Conservation (phyloP, 257 asterid genomes). For the Solanum medicagineum region DNA sequence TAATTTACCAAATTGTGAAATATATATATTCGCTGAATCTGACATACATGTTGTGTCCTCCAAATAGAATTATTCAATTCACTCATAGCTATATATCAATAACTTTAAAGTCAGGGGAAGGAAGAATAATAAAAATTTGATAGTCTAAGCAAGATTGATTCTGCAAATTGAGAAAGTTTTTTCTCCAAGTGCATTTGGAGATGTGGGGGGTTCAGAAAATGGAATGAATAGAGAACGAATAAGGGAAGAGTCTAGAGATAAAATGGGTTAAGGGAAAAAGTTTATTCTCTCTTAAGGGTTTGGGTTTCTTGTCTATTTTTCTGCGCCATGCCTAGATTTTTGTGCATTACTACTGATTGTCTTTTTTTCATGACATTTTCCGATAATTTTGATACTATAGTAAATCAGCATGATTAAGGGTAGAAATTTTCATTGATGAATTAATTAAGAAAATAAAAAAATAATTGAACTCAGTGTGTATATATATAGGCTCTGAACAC, state of each 20-base stretch:
- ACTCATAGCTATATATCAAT: neutral
- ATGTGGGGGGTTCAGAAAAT: too few species aligned
- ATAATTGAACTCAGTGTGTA: too few species aligned
- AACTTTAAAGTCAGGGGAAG: too few species aligned
- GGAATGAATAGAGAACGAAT: too few species aligned
- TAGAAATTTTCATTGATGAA: too few species aligned
- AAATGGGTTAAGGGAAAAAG: neutral
- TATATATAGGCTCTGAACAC: too few species aligned
- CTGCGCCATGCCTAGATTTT: neutral
- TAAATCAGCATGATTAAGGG: neutral
- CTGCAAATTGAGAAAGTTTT: neutral
- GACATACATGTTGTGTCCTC: neutral
- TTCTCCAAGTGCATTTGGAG: too few species aligned
- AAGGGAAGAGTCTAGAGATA: too few species aligned
- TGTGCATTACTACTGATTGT: neutral
- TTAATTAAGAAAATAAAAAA: too few species aligned
- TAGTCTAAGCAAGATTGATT: neutral
- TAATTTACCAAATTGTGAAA: neutral
- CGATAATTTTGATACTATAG: neutral
- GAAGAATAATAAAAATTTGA: neutral
- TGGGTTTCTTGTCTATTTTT: slow-evolving; percentile 32
- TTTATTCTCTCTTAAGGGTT: slow-evolving; percentile 10
- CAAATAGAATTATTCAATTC: neutral
- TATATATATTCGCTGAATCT: too few species aligned
- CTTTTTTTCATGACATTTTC: neutral